Evolutionary conservation across 257 asterid genomes (phyloP).

Genomic region (Parsonsia alboflavescens): DNA sequence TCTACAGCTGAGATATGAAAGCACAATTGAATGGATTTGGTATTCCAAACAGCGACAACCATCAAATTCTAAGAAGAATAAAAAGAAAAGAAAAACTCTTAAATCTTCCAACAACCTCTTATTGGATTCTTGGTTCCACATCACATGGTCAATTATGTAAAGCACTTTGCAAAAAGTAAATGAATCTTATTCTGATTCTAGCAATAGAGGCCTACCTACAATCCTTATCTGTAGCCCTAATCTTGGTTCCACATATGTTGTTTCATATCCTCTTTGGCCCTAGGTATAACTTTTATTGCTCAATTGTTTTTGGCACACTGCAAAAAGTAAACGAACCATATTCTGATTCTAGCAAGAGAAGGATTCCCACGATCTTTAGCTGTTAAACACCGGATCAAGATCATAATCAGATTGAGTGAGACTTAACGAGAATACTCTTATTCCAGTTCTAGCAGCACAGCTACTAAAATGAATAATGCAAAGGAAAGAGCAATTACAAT

Average conservation of each 20-base stretch:
- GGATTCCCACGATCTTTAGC: neutral
- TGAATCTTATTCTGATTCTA: too few relatives aligned
- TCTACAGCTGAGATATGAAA: neutral
- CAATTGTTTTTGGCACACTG: neutral
- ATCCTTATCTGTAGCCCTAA: neutral
- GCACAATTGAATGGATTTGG: slow-evolving; percentile 12
- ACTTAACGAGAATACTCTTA: neutral
- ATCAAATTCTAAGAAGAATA: neutral
- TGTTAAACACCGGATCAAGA: neutral
- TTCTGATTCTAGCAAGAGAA: neutral
- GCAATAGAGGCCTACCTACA: too few relatives aligned
- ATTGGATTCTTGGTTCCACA: neutral
- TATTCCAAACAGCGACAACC: neutral
- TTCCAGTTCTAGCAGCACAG: neutral
- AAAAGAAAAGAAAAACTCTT: neutral
- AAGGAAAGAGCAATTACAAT: neutral
- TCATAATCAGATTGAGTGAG: neutral
- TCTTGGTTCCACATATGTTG: neutral
- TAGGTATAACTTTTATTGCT: neutral
- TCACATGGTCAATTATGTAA: too few relatives aligned
- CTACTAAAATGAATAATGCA: neutral
- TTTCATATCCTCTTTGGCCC: neutral
- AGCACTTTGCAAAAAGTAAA: neutral
- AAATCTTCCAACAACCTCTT: neutral
- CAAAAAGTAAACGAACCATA: neutral